phyloP scores from a whole-genome alignment of 768 basidiomycete species.

The Auriculariales sp. region DNA sequence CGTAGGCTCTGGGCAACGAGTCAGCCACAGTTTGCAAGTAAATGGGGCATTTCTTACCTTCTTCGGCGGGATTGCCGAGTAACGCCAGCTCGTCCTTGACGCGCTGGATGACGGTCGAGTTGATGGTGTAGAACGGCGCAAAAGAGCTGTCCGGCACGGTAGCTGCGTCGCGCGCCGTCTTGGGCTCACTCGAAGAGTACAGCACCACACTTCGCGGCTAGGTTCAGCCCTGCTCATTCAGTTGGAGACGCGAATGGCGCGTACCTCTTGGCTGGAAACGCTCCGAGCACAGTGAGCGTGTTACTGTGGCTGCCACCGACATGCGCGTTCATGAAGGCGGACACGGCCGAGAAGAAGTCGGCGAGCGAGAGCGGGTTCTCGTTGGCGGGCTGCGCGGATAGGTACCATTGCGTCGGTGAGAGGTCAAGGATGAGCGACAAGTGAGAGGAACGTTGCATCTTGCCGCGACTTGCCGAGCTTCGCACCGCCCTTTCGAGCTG shows the following conservation, averaged over 20 bases:
- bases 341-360: conserved; percentile 67
- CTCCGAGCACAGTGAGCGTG: conserved; percentile 81
- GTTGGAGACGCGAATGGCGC: conserved; percentile 5
- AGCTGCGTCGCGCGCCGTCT: conserved; percentile 12
- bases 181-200: conserved; percentile 47
- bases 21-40: conserved; percentile 8
- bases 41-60: conserved; percentile 24
- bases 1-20: conserved; percentile 31
- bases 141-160: conserved; percentile 72
- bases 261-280: conserved; percentile 71
- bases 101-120: conserved; percentile 45
- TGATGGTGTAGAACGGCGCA: conserved; percentile 66
- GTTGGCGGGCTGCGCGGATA: conserved; percentile 37
- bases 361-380: conserved; percentile 45
- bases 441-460: conserved; percentile 41
- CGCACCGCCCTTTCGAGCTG: too few species aligned
- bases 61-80: conserved; percentile 32
- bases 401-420: conserved; percentile 76
- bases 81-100: conserved; percentile 49
- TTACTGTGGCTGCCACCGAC: conserved; percentile 87
- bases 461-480: too few species aligned
- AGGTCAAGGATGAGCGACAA: conserved; percentile 78
- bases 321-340: conserved; percentile 88
- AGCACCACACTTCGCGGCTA: conserved; percentile 50
- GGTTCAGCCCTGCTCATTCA: not conserved